Conservation (phyloP, 2,329 filamentous ascomycete species). For the Hypomyces rosellus region DNA sequence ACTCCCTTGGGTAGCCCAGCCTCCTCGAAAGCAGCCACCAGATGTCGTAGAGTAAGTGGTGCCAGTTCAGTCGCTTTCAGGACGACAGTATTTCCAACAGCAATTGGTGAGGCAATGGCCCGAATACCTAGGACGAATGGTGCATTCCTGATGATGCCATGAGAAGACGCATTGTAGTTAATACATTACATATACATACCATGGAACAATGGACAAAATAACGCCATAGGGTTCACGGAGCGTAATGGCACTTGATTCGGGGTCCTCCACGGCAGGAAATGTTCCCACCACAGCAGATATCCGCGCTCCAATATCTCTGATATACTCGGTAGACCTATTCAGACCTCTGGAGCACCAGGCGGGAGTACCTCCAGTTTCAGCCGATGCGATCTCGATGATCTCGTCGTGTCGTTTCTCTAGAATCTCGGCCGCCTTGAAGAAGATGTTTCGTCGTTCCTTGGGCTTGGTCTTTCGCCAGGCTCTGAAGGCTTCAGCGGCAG, state of each 20-base stretch:
- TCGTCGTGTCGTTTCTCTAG: slow-evolving; percentile 55
- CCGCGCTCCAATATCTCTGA: slow-evolving; percentile 39
- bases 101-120: slow-evolving; percentile 58
- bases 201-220: slow-evolving; percentile 72
- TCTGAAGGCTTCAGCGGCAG: slow-evolving; percentile 61
- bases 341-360: slow-evolving; percentile 39
- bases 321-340: slow-evolving; percentile 27
- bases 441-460: slow-evolving; percentile 57
- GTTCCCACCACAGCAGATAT: slow-evolving; percentile 33
- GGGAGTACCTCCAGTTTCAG: slow-evolving; percentile 37
- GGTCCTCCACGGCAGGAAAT: slow-evolving; percentile 28
- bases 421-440: slow-evolving; percentile 62
- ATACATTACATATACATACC: slow-evolving; percentile 43
- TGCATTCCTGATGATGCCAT: slow-evolving; percentile 43
- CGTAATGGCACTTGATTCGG: slow-evolving; percentile 49
- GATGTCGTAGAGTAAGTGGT: slow-evolving; percentile 56
- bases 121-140: slow-evolving; percentile 49
- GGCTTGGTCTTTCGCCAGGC: slow-evolving; percentile 62
- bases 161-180: slow-evolving; percentile 1
- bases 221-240: slow-evolving; percentile 74
- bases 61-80: slow-evolving; percentile 66
- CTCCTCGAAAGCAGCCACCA: slow-evolving; percentile 60
- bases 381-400: slow-evolving; percentile 50
- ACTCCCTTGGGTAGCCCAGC: slow-evolving; percentile 72
- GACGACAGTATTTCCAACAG: slow-evolving; percentile 70